Percentiles rank a stretch among this genome's conserved stretches.
phyloP scores from a whole-genome alignment of 768 basidiomycete species.

The Clavulina sp. region DNA sequence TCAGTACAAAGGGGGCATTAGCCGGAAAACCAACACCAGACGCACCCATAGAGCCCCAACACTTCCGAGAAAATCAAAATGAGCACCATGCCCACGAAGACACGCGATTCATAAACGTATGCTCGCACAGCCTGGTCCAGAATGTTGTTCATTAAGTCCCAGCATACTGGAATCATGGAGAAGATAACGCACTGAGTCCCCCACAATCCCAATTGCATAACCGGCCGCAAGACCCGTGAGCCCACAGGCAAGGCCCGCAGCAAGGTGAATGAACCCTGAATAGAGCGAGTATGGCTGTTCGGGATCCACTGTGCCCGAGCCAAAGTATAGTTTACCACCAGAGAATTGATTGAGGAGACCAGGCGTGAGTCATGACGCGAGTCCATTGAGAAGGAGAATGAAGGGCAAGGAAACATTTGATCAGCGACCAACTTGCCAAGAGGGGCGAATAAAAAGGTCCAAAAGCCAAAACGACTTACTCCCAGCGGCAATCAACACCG shows the following conservation, averaged over 20 bases:
- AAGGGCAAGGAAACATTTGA: too few species aligned
- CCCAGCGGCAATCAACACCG: conserved; percentile 30
- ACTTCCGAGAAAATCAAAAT: conserved; percentile 90
- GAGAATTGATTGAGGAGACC: too few species aligned
- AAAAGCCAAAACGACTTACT: too few species aligned
- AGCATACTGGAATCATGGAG: background rate
- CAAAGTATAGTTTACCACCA: conserved; percentile 13
- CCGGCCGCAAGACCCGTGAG: conserved; percentile 85
- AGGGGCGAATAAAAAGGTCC: too few species aligned
- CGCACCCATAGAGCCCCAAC: conserved; percentile 71
- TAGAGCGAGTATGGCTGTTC: conserved; percentile 59
- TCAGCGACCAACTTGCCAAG: too few species aligned
- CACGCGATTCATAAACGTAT: conserved; percentile 75
- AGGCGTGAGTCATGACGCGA: too few species aligned
- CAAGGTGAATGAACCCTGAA: conserved; percentile 82
- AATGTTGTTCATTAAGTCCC: background rate
- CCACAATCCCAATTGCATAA: conserved; percentile 86
- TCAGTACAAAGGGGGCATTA: conserved; percentile 12
- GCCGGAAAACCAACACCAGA: background rate
- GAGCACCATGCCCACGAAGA: conserved; percentile 92
- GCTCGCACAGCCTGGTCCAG: conserved; percentile 62
- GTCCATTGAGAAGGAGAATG: too few species aligned
- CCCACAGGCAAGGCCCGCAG: conserved; percentile 81
- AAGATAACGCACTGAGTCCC: conserved; percentile 58
- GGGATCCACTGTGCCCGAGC: conserved; percentile 33